A percentile compares a stretch with the other conserved stretches of the same genome.
Conservation (phyloP, 2,329 filamentous ascomycete species). For the Davidsoniella neocaledoniae region DNA sequence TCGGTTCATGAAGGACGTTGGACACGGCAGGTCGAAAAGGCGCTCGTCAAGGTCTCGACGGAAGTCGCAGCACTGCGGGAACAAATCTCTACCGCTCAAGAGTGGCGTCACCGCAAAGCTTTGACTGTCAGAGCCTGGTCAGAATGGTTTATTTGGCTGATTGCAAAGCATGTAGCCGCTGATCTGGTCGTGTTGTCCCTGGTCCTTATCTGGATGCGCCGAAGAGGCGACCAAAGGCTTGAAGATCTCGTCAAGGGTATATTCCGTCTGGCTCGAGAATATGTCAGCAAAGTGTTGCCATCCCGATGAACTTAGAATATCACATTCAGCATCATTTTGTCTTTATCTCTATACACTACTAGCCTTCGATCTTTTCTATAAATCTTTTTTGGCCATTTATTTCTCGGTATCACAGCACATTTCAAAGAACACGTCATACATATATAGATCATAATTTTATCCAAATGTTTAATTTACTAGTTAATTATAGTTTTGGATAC, state of each 20-base stretch:
- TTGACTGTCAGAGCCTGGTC: constrained; percentile 53
- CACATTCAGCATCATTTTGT: no score
- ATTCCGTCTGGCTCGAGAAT: constrained; percentile 39
- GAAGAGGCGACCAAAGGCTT: constrained; percentile 50
- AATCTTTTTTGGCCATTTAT: no score
- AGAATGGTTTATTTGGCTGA: constrained; percentile 50
- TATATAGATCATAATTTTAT: no score
- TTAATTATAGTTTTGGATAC: no score
- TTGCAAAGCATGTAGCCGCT: constrained; percentile 55
- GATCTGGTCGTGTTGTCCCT: constrained; percentile 51
- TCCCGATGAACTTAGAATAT: constrained; percentile 24
- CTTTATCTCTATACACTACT: no score
- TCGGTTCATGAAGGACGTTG: constrained; percentile 28
- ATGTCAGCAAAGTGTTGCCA: constrained; percentile 40
- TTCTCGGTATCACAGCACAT: no score
- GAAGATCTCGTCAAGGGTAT: constrained; percentile 58
- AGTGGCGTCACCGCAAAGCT: constrained; percentile 50
- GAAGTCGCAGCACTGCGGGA: constrained; percentile 86
- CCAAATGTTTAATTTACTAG: no score
- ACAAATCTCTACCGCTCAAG: constrained; percentile 63
- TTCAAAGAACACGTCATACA: no score
- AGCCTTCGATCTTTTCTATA: no score
- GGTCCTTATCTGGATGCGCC: constrained; percentile 55
- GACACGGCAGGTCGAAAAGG: constrained; percentile 68
- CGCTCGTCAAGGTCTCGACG: constrained; percentile 74